Evolutionary conservation across 192 early-diverging fungal genomes (phyloP).

Genomic region (Helicostylum pulchrum): DNA sequence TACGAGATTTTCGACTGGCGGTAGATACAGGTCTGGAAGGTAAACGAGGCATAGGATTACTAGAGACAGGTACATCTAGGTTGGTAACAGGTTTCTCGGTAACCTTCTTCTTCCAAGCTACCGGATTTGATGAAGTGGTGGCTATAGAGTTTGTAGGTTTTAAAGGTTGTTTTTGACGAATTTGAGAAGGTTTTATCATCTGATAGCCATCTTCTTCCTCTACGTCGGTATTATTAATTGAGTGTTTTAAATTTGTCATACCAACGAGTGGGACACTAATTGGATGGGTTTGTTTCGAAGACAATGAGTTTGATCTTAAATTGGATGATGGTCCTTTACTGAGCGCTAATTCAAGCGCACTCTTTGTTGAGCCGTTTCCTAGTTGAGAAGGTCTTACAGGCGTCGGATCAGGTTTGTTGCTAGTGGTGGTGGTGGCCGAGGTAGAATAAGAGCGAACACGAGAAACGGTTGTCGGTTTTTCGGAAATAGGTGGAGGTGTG

Average conservation of each 20-base stretch:
- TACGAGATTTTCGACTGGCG: conserved; percentile 14
- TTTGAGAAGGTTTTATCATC: conserved; percentile 23
- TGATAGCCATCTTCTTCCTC: conserved; percentile 23
- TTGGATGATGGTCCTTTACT: neutral
- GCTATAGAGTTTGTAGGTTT: neutral
- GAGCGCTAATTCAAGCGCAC: neutral
- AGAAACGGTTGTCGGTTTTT: neutral
- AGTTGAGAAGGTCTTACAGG: too few relatives aligned
- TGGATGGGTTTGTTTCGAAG: neutral
- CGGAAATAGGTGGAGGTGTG: neutral
- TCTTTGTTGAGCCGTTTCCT: neutral
- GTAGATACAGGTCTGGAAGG: conserved; percentile 24
- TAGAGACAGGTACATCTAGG: neutral
- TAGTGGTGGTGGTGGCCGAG: neutral
- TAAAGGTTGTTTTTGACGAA: conserved; percentile 10
- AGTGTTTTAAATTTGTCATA: neutral
- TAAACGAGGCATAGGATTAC: conserved; percentile 22
- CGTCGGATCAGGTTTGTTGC: too few relatives aligned
- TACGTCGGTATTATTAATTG: conserved; percentile 2
- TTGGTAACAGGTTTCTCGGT: neutral
- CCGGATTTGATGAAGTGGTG: neutral
- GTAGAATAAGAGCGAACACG: neutral
- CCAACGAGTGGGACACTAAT: too few relatives aligned
- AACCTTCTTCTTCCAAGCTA: neutral
- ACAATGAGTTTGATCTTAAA: neutral